A percentile compares a stretch with the other conserved stretches of the same genome.
phyloP scores from a whole-genome alignment of 805 yeast species.

The Wickerhamomyces xylosicus region DNA sequence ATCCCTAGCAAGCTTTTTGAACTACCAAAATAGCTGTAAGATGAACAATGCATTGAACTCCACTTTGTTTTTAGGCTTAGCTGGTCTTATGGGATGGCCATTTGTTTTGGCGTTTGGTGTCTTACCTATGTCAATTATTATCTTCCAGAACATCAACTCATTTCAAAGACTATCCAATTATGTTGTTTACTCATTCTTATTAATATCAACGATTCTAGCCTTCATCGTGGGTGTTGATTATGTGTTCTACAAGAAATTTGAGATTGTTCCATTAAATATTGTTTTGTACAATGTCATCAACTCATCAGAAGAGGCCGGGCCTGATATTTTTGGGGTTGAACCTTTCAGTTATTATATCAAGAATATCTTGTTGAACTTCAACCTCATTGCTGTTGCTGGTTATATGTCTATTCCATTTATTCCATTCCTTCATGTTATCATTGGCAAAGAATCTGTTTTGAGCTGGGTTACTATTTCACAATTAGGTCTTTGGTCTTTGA shows the following conservation, averaged over 20 bases:
- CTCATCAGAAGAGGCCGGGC: constrained; percentile 63
- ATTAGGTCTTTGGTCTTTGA: constrained; percentile 50
- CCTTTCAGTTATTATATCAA: constrained; percentile 61
- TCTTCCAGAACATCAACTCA: constrained; percentile 3
- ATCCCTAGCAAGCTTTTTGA: constrained; percentile 30
- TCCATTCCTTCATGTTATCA: constrained; percentile 15
- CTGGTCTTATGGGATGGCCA: constrained; percentile 89
- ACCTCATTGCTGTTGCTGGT: constrained; percentile 36
- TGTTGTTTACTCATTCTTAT: constrained; percentile 5
- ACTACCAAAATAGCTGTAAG: constrained; percentile 15
- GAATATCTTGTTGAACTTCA: constrained; percentile 70
- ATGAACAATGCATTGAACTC: constrained; percentile 19
- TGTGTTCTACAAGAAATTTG: constrained; percentile 44
- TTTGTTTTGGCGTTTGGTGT: constrained; percentile 56
- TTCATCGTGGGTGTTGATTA: constrained; percentile 41
- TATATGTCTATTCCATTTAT: constrained; percentile 26
- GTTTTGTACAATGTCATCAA: constrained; percentile 70
- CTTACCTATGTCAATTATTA: constrained; percentile 29
- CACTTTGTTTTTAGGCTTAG: constrained; percentile 40
- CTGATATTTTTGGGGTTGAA: constrained; percentile 84
- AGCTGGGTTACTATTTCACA: constrained; percentile 33
- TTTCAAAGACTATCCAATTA: not conserved
- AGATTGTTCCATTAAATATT: constrained; percentile 74
- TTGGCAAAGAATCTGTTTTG: constrained; percentile 4
- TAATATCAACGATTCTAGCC: not conserved